Conservation (phyloP, 1,284 basidiomycete genomes). For the Cutaneotrichosporon dermatis region DNA sequence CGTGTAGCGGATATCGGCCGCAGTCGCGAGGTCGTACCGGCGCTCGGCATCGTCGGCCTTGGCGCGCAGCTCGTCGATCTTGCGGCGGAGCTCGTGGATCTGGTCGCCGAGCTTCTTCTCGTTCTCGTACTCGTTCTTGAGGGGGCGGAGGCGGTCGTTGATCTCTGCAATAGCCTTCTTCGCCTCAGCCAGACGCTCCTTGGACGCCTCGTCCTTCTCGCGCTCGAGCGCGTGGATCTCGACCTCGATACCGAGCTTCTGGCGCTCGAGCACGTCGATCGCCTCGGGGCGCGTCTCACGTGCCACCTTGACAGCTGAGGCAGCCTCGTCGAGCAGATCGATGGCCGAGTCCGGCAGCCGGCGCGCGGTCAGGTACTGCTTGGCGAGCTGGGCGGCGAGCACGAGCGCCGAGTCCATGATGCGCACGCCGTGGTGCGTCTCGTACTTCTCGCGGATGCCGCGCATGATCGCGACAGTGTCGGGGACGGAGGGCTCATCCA, state of each 20-base stretch:
- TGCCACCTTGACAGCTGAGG: conserved; percentile 73
- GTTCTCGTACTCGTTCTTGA: conserved; percentile 82
- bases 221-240: conserved; percentile 93
- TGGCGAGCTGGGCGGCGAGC: conserved; percentile 83
- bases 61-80: conserved; percentile 84
- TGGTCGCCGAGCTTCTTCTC: conserved; percentile 84
- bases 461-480: conserved; percentile 88
- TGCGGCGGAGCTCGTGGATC: conserved; percentile 71
- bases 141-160: conserved; percentile 81
- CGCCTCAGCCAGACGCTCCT: conserved; percentile 74
- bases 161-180: conserved; percentile 78
- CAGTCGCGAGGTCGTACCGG: conserved; percentile 73
- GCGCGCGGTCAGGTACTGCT: conserved; percentile 85
- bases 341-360: conserved; percentile 87
- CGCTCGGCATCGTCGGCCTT: conserved; percentile 95
- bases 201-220: conserved; percentile 85
- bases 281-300: conserved; percentile 92
- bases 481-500: conserved; percentile 84
- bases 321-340: conserved; percentile 86
- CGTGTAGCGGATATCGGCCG: conserved; percentile 86
- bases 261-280: conserved; percentile 89
- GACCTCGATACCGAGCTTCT: conserved; percentile 87
- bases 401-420: conserved; percentile 90
- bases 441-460: conserved; percentile 75
- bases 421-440: conserved; percentile 76